Evolutionary conservation across 73 alveolate species (phyloP).

Genomic region (Uronychia setigera): DNA sequence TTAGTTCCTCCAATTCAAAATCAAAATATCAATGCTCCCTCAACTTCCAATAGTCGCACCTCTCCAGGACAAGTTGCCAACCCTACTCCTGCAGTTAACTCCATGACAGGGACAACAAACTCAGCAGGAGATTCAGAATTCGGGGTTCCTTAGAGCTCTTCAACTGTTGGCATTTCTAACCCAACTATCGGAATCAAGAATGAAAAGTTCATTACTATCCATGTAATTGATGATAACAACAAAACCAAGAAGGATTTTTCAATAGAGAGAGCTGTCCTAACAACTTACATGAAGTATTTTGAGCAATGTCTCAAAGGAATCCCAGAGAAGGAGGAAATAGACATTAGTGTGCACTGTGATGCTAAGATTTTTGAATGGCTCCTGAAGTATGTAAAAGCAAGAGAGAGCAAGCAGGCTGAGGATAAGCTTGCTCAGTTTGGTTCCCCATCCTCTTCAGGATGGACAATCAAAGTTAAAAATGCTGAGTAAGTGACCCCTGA

Average conservation of each 20-base stretch:
- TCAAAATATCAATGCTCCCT: too few relatives aligned
- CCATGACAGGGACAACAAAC: too few relatives aligned
- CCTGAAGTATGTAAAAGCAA: conserved; percentile 31
- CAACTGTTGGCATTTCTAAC: too few relatives aligned
- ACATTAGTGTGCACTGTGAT: conserved; percentile 70
- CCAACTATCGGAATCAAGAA: too few relatives aligned
- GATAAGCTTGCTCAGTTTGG: neutral
- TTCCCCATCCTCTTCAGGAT: neutral
- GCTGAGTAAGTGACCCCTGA: conserved; percentile 17
- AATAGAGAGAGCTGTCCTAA: conserved; percentile 45
- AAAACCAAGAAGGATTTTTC: conserved; percentile 59
- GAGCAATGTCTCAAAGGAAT: conserved; percentile 45
- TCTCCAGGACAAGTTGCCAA: too few relatives aligned
- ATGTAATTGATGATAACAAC: conserved; percentile 75
- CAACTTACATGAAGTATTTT: conserved; percentile 61
- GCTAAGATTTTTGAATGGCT: conserved; percentile 75
- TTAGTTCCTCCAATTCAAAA: too few relatives aligned
- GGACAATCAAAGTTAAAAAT: conserved; percentile 35
- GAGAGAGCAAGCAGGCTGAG: conserved; percentile 31
- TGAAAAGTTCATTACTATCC: conserved; percentile 45
- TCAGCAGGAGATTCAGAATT: too few relatives aligned
- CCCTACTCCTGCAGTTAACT: too few relatives aligned
- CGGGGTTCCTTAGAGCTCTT: too few relatives aligned
- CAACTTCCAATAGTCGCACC: too few relatives aligned
- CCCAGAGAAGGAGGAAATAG: conserved; percentile 59